Evolutionary conservation across 1,139 yeast species (phyloP).

Genomic region (Blastobotrys elegans): DNA sequence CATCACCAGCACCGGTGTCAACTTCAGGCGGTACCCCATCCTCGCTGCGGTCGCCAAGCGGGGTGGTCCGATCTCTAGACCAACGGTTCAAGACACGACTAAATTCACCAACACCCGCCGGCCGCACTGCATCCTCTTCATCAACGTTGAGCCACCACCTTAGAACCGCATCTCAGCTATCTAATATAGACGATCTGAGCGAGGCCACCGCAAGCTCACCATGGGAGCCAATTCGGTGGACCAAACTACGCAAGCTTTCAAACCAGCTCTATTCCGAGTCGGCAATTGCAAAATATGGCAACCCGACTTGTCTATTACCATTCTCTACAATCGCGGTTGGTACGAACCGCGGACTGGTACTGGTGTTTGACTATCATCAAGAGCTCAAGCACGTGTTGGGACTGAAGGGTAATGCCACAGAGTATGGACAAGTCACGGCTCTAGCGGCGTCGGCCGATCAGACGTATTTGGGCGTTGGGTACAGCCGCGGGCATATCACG

Average conservation of each 20-base stretch:
- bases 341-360: constrained; percentile 52
- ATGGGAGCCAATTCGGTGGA: constrained; percentile 41
- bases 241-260: constrained; percentile 41
- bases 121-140: constrained; percentile 5
- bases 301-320: constrained; percentile 44
- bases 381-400: constrained; percentile 42
- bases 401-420: constrained; percentile 24
- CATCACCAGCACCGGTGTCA: constrained; percentile 7
- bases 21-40: constrained; percentile 17
- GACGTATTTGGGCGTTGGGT: constrained; percentile 45
- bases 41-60: constrained; percentile 14
- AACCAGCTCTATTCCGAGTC: constrained; percentile 38
- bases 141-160: constrained; percentile 6
- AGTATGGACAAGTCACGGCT: constrained; percentile 43
- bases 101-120: constrained; percentile 21
- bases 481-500: constrained; percentile 42
- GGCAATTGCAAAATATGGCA: constrained; percentile 44
- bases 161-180: constrained; percentile 11
- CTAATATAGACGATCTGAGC: constrained; percentile 18
- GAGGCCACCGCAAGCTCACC: constrained; percentile 7
- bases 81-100: constrained; percentile 29
- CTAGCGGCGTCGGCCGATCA: constrained; percentile 49
- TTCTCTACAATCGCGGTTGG: constrained; percentile 57
- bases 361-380: constrained; percentile 65
- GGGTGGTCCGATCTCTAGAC: constrained; percentile 23